Conservation (phyloP, 495 filamentous ascomycete genomes). For the Corynascus novoguineensis region DNA sequence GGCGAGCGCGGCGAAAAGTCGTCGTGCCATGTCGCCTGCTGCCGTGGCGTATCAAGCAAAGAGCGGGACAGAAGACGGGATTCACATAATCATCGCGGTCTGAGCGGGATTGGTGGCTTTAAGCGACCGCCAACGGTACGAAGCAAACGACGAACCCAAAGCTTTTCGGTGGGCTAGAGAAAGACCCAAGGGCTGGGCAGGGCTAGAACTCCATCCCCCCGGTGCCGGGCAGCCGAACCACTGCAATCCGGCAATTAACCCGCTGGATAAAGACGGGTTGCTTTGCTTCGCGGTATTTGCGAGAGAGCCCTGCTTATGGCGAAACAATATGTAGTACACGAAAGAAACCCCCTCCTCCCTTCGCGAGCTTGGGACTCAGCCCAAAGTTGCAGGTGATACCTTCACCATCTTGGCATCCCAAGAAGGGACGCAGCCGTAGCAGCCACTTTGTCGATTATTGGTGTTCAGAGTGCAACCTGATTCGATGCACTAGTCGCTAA, state of each 20-base stretch:
- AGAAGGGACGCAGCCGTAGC: no score
- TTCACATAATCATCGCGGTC: background rate
- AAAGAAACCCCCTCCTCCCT: background rate
- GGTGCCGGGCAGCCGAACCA: background rate
- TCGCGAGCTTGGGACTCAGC: background rate
- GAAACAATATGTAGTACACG: no score
- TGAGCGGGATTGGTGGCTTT: background rate
- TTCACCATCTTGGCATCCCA: background rate
- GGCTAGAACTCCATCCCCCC: background rate
- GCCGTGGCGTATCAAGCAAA: background rate
- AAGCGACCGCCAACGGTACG: background rate
- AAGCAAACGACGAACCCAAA: background rate
- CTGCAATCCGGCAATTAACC: background rate
- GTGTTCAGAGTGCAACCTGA: no score
- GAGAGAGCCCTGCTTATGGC: background rate
- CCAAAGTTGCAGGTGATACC: background rate
- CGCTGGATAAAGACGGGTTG: background rate
- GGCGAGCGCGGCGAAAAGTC: slow-evolving; percentile 7
- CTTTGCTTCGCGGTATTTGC: background rate
- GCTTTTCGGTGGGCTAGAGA: no score
- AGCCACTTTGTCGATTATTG: background rate
- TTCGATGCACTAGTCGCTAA: no score
- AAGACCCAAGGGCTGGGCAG: background rate
- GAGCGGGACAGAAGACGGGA: no score
- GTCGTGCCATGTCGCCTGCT: slow-evolving; percentile 5